A percentile compares a stretch with the other conserved stretches of the same genome.
Evolutionary conservation across 2,329 filamentous ascomycete genomes (phyloP).

Genomic region (Aureobasidium sp.): DNA sequence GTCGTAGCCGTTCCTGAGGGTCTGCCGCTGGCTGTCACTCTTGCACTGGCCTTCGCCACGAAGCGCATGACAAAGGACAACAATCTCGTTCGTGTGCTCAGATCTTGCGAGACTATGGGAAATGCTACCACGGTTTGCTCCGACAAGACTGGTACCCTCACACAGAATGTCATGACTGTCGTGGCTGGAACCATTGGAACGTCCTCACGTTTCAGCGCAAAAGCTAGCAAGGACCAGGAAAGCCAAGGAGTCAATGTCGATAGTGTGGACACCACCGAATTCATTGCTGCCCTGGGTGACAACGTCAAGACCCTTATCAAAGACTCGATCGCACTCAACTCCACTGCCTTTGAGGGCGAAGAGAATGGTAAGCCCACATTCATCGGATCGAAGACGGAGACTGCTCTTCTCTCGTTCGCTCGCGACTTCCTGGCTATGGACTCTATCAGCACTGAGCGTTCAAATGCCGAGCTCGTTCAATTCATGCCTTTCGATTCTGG

Average conservation of each 20-base stretch:
- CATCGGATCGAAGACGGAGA: conserved; percentile 72
- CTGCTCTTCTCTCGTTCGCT: conserved; percentile 64
- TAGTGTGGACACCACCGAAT: conserved; percentile 48
- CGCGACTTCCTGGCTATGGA: conserved; percentile 59
- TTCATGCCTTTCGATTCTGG: conserved; percentile 56
- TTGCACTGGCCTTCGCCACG: conserved; percentile 61
- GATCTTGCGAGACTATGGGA: conserved; percentile 65
- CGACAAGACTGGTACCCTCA: conserved; percentile 70
- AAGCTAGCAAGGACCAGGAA: conserved; percentile 21
- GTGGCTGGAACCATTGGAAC: conserved; percentile 64
- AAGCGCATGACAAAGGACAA: conserved; percentile 63
- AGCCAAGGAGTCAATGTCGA: conserved; percentile 25
- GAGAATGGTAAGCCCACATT: conserved; percentile 54
- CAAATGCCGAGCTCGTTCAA: conserved; percentile 53
- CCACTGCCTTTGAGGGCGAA: conserved; percentile 62
- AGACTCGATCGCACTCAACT: conserved; percentile 61
- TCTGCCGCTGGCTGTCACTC: conserved; percentile 59
- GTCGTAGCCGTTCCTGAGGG: conserved; percentile 65
- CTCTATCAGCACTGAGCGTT: conserved; percentile 53
- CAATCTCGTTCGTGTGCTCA: conserved; percentile 60
- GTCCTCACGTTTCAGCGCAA: conserved; percentile 46
- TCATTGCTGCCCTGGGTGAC: conserved; percentile 45
- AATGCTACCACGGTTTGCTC: conserved; percentile 72
- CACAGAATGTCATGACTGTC: conserved; percentile 69
- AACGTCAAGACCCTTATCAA: conserved; percentile 51